A percentile compares a stretch with the other conserved stretches of the same genome.
phyloP scores from a whole-genome alignment of 2,329 filamentous ascomycete species.

The Pleoardoris graminearum region DNA sequence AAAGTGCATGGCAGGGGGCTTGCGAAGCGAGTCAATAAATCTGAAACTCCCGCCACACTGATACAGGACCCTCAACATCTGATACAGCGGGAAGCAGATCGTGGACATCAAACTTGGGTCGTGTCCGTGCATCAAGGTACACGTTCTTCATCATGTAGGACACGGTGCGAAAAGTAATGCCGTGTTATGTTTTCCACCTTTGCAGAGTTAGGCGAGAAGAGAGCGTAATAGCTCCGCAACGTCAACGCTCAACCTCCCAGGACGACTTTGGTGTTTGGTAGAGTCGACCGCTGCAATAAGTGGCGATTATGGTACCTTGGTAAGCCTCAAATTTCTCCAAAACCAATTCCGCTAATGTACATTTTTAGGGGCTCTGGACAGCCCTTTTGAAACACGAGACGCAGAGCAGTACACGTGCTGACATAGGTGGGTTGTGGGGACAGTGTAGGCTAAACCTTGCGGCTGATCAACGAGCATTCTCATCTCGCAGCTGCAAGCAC shows the following conservation, averaged over 20 bases:
- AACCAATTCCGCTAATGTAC: too few species aligned
- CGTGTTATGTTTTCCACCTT: not conserved
- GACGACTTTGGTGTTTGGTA: too few species aligned
- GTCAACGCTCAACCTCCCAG: too few species aligned
- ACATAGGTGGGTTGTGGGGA: conserved; percentile 10
- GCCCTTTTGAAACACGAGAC: conserved; percentile 2
- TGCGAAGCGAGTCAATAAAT: conserved; percentile 31
- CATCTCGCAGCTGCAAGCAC: not conserved
- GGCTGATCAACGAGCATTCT: conserved; percentile 9
- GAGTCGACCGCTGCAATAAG: too few species aligned
- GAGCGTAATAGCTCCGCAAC: too few species aligned
- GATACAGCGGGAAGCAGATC: conserved; percentile 41
- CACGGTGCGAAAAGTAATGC: not conserved
- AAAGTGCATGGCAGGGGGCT: conserved; percentile 15
- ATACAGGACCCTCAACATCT: conserved; percentile 37
- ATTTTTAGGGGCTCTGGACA: not conserved
- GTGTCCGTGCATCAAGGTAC: conserved; percentile 11
- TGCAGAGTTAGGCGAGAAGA: not conserved
- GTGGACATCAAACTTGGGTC: conserved; percentile 32
- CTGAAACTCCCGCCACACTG: conserved; percentile 43
- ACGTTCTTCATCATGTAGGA: conserved; percentile 11
- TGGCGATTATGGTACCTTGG: too few species aligned
- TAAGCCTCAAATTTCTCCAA: too few species aligned
- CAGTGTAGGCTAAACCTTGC: conserved; percentile 29
- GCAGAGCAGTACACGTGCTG: conserved; percentile 3